phyloP scores from a whole-genome alignment of 805 yeast genomes.

The Metschnikowia koreensis region DNA sequence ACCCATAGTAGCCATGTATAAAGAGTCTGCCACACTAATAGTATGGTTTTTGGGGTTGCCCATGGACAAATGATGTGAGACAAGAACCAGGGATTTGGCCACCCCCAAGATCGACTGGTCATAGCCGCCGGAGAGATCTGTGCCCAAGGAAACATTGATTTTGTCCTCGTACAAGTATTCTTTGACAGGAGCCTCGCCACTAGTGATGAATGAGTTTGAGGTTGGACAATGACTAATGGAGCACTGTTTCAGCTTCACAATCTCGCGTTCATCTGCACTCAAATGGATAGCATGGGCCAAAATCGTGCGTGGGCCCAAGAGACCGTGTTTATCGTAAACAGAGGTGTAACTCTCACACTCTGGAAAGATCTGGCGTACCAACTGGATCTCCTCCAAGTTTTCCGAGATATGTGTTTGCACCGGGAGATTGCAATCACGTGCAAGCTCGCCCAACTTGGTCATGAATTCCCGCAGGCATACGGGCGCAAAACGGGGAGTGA shows the following conservation, averaged over 20 bases:
- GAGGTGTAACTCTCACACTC: slow-evolving; percentile 65
- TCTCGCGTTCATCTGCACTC: slow-evolving; percentile 56
- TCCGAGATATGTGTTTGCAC: slow-evolving; percentile 93
- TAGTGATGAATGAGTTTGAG: slow-evolving; percentile 80
- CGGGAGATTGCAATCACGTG: slow-evolving; percentile 52
- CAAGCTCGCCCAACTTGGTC: slow-evolving; percentile 57
- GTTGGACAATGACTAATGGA: slow-evolving; percentile 94
- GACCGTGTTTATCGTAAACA: slow-evolving; percentile 65
- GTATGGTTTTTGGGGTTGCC: slow-evolving; percentile 8
- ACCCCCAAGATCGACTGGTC: slow-evolving; percentile 39
- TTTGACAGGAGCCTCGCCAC: slow-evolving; percentile 86
- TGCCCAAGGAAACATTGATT: slow-evolving; percentile 69
- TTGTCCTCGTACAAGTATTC: slow-evolving; percentile 51
- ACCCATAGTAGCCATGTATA: slow-evolving; percentile 82
- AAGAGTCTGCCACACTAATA: slow-evolving; percentile 50
- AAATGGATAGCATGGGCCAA: slow-evolving; percentile 90
- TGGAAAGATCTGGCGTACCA: slow-evolving; percentile 75
- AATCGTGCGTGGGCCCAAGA: slow-evolving; percentile 65
- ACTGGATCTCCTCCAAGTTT: slow-evolving; percentile 67
- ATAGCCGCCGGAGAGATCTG: slow-evolving; percentile 44
- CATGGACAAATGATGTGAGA: slow-evolving; percentile 42
- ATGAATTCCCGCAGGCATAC: slow-evolving; percentile 68
- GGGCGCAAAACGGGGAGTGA: slow-evolving; percentile 95
- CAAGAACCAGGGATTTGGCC: slow-evolving; percentile 34
- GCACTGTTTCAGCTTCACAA: slow-evolving; percentile 52